These are phyloP conservation scores for Schizosaccharomyces lindneri DNA, from an alignment of 805 yeast genomes.

Conservation along the genomic window DNA sequence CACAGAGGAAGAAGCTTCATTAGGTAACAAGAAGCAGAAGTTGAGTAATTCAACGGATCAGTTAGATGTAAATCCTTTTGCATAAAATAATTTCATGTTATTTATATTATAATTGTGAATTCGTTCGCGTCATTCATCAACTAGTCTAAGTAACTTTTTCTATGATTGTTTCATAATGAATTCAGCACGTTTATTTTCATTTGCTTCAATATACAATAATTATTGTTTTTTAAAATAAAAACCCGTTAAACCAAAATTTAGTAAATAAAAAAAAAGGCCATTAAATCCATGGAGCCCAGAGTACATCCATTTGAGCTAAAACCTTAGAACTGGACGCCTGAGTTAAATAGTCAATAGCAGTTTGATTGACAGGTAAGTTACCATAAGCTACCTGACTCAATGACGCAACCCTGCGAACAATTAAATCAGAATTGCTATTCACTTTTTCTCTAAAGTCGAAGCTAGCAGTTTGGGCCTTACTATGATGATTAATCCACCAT, in stretches of 20 bases:
- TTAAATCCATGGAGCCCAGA: constrained; percentile 86
- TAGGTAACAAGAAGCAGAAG: neutral
- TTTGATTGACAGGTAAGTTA: constrained; percentile 59
- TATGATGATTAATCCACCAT: constrained; percentile 68
- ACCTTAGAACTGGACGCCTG: constrained; percentile 90
- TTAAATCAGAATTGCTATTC: constrained; percentile 61
- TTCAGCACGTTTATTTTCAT: too few species aligned
- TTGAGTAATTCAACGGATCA: neutral
- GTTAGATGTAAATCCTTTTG: neutral
- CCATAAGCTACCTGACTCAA: constrained; percentile 40
- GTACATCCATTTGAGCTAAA: constrained; percentile 68
- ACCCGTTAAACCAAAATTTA: neutral
- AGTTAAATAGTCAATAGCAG: constrained; percentile 68
- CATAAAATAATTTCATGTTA: neutral
- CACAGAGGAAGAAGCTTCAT: neutral
- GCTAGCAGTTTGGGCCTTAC: constrained; percentile 52
- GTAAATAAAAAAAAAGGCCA: neutral
- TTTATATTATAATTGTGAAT: too few species aligned
- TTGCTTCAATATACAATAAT: too few species aligned
- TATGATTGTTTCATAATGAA: too few species aligned
- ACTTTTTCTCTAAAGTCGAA: constrained; percentile 70
- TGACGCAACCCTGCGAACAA: constrained; percentile 54
- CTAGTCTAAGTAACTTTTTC: too few species aligned
- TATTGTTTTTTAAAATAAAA: too few species aligned
- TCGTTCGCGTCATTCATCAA: too few species aligned